phyloP scores from a whole-genome alignment of 768 basidiomycete species.

The Rhodotorula sphaerocarpa region DNA sequence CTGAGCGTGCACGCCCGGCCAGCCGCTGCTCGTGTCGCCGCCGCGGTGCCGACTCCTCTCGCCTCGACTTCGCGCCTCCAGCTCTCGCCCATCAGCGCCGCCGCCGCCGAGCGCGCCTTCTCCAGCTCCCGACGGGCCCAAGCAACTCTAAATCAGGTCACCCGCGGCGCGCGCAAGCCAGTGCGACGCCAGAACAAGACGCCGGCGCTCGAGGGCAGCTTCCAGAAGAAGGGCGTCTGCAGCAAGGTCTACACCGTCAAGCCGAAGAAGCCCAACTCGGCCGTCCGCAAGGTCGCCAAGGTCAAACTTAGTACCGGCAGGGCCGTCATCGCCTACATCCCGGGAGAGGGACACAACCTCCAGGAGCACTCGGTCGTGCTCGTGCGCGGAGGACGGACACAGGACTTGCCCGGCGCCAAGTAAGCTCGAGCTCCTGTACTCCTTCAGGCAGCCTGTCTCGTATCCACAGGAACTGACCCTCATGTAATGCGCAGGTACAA shows the following conservation, averaged over 20 bases:
- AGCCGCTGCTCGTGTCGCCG: neutral
- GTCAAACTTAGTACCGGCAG: slow-evolving; percentile 86
- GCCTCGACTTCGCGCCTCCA: neutral
- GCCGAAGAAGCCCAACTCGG: slow-evolving; percentile 98
- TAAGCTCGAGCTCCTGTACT: too few relatives aligned
- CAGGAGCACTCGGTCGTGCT: slow-evolving; percentile 96
- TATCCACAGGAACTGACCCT: neutral
- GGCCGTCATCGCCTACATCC: slow-evolving; percentile 84
- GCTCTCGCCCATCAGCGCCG: neutral
- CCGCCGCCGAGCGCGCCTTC: slow-evolving; percentile 8
- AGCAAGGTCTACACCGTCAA: slow-evolving; percentile 61
- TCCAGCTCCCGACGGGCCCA: slow-evolving; percentile 36
- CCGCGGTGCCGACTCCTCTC: slow-evolving; percentile 4
- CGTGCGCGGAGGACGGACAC: slow-evolving; percentile 87
- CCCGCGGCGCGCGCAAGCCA: slow-evolving; percentile 59
- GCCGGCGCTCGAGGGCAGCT: slow-evolving; percentile 68
- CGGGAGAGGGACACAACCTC: slow-evolving; percentile 93
- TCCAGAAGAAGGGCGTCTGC: slow-evolving; percentile 88
- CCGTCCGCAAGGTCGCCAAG: slow-evolving; percentile 90
- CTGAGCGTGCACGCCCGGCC: neutral
- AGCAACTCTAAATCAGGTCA: slow-evolving; percentile 78
- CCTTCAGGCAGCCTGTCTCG: too few relatives aligned
- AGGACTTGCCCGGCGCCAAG: slow-evolving; percentile 97
- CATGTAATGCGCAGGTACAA: slow-evolving; percentile 61
- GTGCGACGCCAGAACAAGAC: slow-evolving; percentile 55